Base-by-base conservation (phyloP, 2,329 filamentous ascomycete genomes). In the Phyllosticta paracitricarpa region DNA sequence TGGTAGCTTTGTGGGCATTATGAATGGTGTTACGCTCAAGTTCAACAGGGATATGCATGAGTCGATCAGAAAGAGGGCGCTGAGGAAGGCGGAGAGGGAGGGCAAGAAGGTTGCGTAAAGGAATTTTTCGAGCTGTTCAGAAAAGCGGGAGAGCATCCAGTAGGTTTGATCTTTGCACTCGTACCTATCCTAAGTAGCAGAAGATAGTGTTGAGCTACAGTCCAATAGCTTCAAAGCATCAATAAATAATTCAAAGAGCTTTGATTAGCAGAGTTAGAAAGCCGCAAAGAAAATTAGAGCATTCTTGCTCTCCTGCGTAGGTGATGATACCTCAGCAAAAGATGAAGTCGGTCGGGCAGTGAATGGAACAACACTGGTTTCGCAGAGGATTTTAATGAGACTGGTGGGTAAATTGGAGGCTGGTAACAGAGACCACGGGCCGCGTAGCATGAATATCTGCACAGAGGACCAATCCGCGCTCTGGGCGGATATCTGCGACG, bases 61-160 rank as follows among this genome's bases (percentile, higher is more conserved):
- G 69, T 85, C 87, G 63, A 96, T 97, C 64, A 85, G 92, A 67
- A 87, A 82, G 73, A 82, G 91, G 61, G 92, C 92, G 51, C 77
- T 97, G 71, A 87, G 82, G 72, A 97, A 96, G 82, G 87, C 85
- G 3, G 90, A 89, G 69, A 84, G 91, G 54, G 89, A 95, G 60
- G 86, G 84, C 9, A 91, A 91, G 82, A 89, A 89, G 77, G 58
- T 61, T 17, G 53, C 54, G 8, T 54, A 26, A 54, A 9, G 19
- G 19, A 9, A 4, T 5, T 3, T 19, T n/a, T 6, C 2, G 1
- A 48, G 40, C n/a, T n/a, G 3, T 48, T n/a, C n/a, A 6, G 17
- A 48, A 30, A 7, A 8, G 28, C 9, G 28, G 28, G 9, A 30
- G 28, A 30, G 28, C 28, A 30, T 30, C 28, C 40, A 40, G 4